Conservation (phyloP, 169 alveolate genomes). For the Babesia bigemina region DNA sequence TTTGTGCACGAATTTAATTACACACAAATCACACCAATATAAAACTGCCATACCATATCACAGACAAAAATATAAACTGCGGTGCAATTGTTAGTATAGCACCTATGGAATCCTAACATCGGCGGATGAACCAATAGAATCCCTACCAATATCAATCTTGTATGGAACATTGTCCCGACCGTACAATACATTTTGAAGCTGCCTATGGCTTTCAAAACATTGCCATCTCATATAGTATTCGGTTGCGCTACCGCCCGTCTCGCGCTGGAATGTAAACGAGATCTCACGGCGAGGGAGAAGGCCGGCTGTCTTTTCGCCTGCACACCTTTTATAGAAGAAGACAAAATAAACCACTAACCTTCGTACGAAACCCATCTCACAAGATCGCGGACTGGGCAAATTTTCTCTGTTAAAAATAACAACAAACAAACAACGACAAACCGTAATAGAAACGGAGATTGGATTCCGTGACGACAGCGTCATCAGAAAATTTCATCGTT, state of each 20-base stretch:
- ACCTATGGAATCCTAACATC: too few species aligned
- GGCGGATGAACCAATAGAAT: neutral
- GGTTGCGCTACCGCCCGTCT: constrained; percentile 15
- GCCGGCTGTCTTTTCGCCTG: constrained; percentile 24
- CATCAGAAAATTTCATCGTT: constrained; percentile 49
- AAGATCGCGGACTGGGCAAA: constrained; percentile 63
- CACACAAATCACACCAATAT: too few species aligned
- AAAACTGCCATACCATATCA: too few species aligned
- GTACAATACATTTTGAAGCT: constrained; percentile 34
- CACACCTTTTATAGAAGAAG: neutral
- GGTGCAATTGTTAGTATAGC: too few species aligned
- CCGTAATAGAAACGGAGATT: constrained; percentile 68
- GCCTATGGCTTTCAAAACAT: constrained; percentile 38
- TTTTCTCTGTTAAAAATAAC: constrained; percentile 37
- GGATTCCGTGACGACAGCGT: constrained; percentile 63
- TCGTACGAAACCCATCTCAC: constrained; percentile 68
- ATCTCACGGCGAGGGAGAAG: constrained; percentile 58
- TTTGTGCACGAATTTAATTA: too few species aligned
- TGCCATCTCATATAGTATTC: constrained; percentile 66
- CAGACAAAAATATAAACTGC: too few species aligned
- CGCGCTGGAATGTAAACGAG: constrained; percentile 54
- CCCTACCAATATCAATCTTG: constrained; percentile 66
- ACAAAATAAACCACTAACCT: constrained; percentile 16
- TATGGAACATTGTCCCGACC: constrained; percentile 59
- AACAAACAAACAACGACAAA: constrained; percentile 7